Base-by-base conservation (phyloP, 257 asterid genomes). In the Scutellaria galericulata region DNA sequence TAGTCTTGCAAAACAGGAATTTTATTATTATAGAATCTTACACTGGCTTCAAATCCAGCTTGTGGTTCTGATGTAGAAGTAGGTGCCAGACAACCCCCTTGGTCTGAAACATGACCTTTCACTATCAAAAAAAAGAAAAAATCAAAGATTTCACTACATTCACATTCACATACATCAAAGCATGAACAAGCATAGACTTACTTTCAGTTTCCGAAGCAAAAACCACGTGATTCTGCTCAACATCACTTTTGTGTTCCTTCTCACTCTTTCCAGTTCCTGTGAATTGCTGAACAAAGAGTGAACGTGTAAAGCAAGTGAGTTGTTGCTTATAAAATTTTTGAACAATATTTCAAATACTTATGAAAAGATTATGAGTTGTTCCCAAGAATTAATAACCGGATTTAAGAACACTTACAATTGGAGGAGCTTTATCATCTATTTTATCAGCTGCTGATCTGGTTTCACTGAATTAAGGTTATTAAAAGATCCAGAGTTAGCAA, bases 401-500 rank as follows among this genome's bases (percentile, higher is more conserved):
- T 13, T 44, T 40, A 8, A 41, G 22, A 10, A 31, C 50, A 62
- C 67, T 11, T 71, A 70, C 77, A 31, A 14, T 56, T 56, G 42
- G 45, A 39, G 68, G 56, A 57, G 70, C 57, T 58, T 61, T 40
- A 51, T 47, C 65, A 7, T 66, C 7, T 13, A 13, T 66, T 41
- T 58, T 66, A 39, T 58, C 18, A 12, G 55, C 66, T 6, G 60
- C 55, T 2, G 74, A n/a, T 15, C 66, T 53, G 37, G 7, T 7
- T 51, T 41, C 40, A 9, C 78, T 72, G 82, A 61, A 57, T 13
- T 3, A 66, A 66, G 66, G 48, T 54, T 46, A 51, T 62, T 60
- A 15, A 7, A 55, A 6, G 24, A 24, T 1, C 11, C 51, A 62
- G 50, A 12, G 42, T 60, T 53, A 20, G 63, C 18, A 50, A 64